Conservation (phyloP, 2,329 filamentous ascomycete genomes). For the Botrytis tulipae region DNA sequence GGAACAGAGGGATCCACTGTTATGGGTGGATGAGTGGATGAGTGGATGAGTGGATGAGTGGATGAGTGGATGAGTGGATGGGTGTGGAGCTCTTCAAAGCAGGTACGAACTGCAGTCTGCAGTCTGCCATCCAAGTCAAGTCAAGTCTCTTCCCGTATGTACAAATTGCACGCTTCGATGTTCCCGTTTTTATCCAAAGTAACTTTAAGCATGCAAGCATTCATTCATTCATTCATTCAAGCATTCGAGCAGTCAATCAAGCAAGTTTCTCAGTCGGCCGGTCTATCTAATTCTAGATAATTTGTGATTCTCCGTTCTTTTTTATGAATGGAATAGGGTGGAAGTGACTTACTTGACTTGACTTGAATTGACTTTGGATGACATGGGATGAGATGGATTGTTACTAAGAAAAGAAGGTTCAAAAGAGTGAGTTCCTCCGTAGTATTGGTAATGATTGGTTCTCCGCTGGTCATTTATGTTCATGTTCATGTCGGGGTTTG, state of each 20-base stretch:
- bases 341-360: background rate
- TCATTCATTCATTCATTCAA: too few species aligned
- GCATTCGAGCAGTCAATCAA: background rate
- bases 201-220: background rate
- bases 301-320: background rate
- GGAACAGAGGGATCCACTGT: background rate
- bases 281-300: too few species aligned
- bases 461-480: background rate
- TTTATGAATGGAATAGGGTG: background rate
- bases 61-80: background rate
- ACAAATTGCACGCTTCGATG: background rate
- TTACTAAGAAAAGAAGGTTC: background rate
- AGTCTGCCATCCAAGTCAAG: background rate
- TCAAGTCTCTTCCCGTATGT: background rate
- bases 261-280: background rate
- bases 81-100: background rate
- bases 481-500: background rate
- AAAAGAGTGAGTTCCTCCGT: background rate
- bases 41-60: background rate
- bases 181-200: background rate
- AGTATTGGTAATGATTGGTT: background rate
- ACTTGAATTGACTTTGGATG: background rate
- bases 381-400: background rate
- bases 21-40: background rate
- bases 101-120: slow-evolving; percentile 3